Percentiles rank a stretch among this genome's conserved stretches.
phyloP scores from a whole-genome alignment of 257 asterid species.

The Cruciata laevipes region DNA sequence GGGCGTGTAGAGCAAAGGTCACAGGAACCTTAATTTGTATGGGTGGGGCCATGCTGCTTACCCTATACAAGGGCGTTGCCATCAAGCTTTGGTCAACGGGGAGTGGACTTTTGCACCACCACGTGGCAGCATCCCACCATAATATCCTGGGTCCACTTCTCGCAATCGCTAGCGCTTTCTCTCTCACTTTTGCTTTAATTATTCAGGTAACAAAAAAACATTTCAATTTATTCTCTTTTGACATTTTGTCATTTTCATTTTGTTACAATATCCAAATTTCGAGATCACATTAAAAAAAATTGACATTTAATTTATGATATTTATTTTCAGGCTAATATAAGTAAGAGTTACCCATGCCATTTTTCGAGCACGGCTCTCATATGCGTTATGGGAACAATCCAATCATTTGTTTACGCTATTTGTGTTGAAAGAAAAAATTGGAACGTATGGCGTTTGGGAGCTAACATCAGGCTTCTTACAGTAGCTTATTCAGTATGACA shows the following conservation, averaged over 20 bases:
- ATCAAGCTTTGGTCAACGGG: slow-evolving; percentile 38
- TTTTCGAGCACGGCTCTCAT: slow-evolving; percentile 68
- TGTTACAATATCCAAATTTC: no score
- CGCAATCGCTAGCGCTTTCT: slow-evolving; percentile 34
- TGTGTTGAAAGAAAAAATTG: slow-evolving; percentile 33
- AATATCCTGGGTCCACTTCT: slow-evolving; percentile 41
- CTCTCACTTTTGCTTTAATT: slow-evolving; percentile 36
- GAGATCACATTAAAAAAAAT: no score
- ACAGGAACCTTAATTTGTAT: slow-evolving; percentile 51
- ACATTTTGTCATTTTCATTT: no score
- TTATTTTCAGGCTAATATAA: slow-evolving; percentile 43
- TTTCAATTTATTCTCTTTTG: no score
- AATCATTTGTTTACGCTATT: slow-evolving; percentile 44
- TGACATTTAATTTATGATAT: no score
- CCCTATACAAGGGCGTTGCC: slow-evolving; percentile 46
- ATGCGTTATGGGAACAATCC: slow-evolving; percentile 51
- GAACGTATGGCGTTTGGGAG: slow-evolving; percentile 61
- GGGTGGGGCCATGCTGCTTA: slow-evolving; percentile 72
- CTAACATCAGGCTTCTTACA: slow-evolving; percentile 46
- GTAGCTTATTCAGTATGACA: slow-evolving; percentile 43
- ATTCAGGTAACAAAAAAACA: slow-evolving; percentile 66
- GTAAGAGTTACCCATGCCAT: slow-evolving; percentile 50
- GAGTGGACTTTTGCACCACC: slow-evolving; percentile 18
- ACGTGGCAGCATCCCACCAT: slow-evolving; percentile 25
- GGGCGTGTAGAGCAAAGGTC: slow-evolving; percentile 56